Conservation (phyloP, 2,329 filamentous ascomycete genomes). For the Xylaria sp. region DNA sequence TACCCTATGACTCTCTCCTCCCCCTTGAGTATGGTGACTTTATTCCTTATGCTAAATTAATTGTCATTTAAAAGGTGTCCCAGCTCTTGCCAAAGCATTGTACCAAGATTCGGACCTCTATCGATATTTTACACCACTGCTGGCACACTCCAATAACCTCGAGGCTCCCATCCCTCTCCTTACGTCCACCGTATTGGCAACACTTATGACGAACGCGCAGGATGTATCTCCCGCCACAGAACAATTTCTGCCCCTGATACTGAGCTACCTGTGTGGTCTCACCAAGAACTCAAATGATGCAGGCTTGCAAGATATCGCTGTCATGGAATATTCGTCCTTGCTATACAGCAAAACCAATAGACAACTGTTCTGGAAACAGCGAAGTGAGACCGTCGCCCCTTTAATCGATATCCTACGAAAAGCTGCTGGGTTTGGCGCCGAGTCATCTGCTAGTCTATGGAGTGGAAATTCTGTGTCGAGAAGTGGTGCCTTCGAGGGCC, state of each 20-base stretch:
- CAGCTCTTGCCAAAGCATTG: constrained; percentile 79
- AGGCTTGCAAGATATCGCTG: constrained; percentile 93
- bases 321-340: constrained; percentile 88
- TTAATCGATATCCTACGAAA: constrained; percentile 84
- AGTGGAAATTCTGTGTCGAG: constrained; percentile 65
- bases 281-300: constrained; percentile 83
- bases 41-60: constrained; percentile 18
- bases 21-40: neutral
- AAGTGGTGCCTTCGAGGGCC: constrained; percentile 70
- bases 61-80: constrained; percentile 66
- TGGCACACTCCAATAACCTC: constrained; percentile 77
- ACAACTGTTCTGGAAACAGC: constrained; percentile 89
- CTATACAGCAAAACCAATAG: constrained; percentile 80
- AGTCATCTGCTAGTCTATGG: constrained; percentile 70
- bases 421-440: constrained; percentile 77
- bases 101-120: constrained; percentile 82
- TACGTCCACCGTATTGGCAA: constrained; percentile 86
- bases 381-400: constrained; percentile 84
- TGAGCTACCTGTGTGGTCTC: constrained; percentile 85
- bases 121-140: constrained; percentile 83
- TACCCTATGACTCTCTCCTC: neutral
- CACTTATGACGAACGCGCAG: constrained; percentile 76
- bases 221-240: constrained; percentile 74
- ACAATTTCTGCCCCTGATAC: constrained; percentile 79
- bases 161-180: constrained; percentile 89